A percentile compares a stretch with the other conserved stretches of the same genome.
These are phyloP conservation scores for Dictyostelium capitatum DNA, from an alignment of 78 protist genomes.

Conservation along the genomic window DNA sequence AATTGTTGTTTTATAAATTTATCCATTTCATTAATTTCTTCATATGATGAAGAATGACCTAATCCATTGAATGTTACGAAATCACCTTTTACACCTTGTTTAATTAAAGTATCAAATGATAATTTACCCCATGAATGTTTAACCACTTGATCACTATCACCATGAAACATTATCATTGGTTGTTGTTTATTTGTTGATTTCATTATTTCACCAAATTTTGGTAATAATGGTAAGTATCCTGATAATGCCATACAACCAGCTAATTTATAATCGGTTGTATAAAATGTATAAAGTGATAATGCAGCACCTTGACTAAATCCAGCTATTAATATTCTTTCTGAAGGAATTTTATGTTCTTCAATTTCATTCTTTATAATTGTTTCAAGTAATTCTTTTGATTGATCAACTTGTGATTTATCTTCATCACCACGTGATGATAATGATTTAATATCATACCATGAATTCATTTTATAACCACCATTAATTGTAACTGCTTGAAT, in stretches of 20 bases:
- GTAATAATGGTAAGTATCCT: conserved; percentile 41
- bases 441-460: conserved; percentile 82
- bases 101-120: conserved; percentile 6
- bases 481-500: conserved; percentile 58
- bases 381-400: conserved; percentile 28
- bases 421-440: conserved; percentile 40
- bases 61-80: conserved; percentile 1
- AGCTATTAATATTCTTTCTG: conserved; percentile 31
- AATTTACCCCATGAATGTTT: conserved; percentile 41
- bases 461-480: conserved; percentile 35
- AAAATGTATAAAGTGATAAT: conserved; percentile 66
- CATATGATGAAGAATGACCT: conserved; percentile 37
- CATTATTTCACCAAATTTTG: not conserved
- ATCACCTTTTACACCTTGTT: conserved; percentile 28
- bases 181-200: conserved; percentile 1
- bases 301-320: conserved; percentile 79
- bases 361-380: conserved; percentile 38
- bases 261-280: conserved; percentile 15
- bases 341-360: conserved; percentile 47
- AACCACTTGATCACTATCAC: conserved; percentile 53
- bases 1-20: conserved; percentile 13
- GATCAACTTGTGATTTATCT: conserved; percentile 41
- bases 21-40: conserved; percentile 27
- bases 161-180: conserved; percentile 52
- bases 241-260: conserved; percentile 53